Evolutionary conservation across 495 filamentous ascomycete genomes (phyloP).

Genomic region (Aspergillus baeticus): DNA sequence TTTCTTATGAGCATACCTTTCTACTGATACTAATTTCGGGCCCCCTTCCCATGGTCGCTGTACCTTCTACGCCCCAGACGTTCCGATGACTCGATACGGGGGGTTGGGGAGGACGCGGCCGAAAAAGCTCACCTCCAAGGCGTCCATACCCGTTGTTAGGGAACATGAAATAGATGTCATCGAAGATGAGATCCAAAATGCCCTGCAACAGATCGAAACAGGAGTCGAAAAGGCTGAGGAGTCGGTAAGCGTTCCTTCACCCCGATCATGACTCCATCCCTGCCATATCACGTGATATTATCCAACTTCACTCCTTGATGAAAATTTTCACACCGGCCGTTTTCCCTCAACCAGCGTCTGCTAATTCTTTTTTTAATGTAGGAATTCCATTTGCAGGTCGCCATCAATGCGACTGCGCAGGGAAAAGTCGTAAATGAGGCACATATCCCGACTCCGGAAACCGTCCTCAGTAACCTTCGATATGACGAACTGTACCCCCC

Average conservation of each 20-base stretch:
- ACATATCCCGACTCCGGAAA: constrained; percentile 85
- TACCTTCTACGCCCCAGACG: constrained; percentile 54
- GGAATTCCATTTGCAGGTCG: constrained; percentile 98
- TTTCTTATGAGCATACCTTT: constrained; percentile 54
- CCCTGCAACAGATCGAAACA: constrained; percentile 81
- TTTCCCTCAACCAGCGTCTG: constrained; percentile 19
- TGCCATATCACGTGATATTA: constrained; percentile 55
- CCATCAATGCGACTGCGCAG: constrained; percentile 74
- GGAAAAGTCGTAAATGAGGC: constrained; percentile 67
- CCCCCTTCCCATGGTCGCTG: constrained; percentile 44
- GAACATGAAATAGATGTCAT: constrained; percentile 83
- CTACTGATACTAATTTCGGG: constrained; percentile 42
- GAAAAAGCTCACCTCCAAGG: constrained; percentile 89
- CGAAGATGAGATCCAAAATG: constrained; percentile 65
- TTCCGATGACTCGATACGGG: constrained; percentile 65
- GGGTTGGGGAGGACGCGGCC: constrained; percentile 62
- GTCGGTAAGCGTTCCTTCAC: constrained; percentile 71
- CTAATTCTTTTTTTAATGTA: constrained; percentile 39
- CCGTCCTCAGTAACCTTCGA: constrained; percentile 66
- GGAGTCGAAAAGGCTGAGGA: constrained; percentile 97
- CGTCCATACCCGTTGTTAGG: constrained; percentile 77
- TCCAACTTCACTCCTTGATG: constrained; percentile 27
- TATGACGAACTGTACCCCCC: constrained; percentile 88
- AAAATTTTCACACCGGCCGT: constrained; percentile 27
- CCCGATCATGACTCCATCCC: constrained; percentile 37